phyloP scores from a whole-genome alignment of 1,284 basidiomycete genomes.

The Golubevia sp. region DNA sequence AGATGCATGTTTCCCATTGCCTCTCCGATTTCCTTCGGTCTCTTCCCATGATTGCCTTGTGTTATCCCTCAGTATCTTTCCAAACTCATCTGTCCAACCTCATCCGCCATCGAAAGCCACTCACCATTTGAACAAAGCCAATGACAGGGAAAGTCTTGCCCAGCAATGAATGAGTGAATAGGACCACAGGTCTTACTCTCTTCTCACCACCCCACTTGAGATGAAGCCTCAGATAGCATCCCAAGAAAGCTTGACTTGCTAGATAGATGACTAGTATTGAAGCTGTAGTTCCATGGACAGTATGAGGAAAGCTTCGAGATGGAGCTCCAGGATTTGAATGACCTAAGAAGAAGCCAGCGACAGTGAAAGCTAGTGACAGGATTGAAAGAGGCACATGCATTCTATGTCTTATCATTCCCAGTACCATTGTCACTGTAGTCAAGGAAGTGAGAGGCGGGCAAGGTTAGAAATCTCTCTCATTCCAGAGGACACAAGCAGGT shows the following conservation, averaged over 20 bases:
- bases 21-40: constrained; percentile 64
- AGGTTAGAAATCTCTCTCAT: background rate
- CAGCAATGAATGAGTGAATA: constrained; percentile 75
- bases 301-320: constrained; percentile 41
- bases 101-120: too few species aligned
- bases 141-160: constrained; percentile 85
- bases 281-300: constrained; percentile 52
- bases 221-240: constrained; percentile 90
- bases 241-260: constrained; percentile 70
- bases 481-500: background rate
- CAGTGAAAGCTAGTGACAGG: constrained; percentile 33
- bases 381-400: constrained; percentile 51
- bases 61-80: constrained; percentile 75
- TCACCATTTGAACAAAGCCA: constrained; percentile 69
- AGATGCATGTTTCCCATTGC: constrained; percentile 63
- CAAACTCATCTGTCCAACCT: too few species aligned
- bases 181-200: constrained; percentile 74
- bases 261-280: constrained; percentile 43
- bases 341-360: constrained; percentile 49
- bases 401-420: constrained; percentile 51
- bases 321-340: constrained; percentile 36
- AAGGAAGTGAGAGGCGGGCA: background rate
- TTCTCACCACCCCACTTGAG: constrained; percentile 72
- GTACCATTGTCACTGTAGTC: constrained; percentile 41
- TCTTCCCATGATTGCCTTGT: too few species aligned